A percentile compares a stretch with the other conserved stretches of the same genome.
These are phyloP conservation scores for Stygiomarasmius scandens DNA, from an alignment of 1,284 basidiomycete genomes.

Conservation along the genomic window DNA sequence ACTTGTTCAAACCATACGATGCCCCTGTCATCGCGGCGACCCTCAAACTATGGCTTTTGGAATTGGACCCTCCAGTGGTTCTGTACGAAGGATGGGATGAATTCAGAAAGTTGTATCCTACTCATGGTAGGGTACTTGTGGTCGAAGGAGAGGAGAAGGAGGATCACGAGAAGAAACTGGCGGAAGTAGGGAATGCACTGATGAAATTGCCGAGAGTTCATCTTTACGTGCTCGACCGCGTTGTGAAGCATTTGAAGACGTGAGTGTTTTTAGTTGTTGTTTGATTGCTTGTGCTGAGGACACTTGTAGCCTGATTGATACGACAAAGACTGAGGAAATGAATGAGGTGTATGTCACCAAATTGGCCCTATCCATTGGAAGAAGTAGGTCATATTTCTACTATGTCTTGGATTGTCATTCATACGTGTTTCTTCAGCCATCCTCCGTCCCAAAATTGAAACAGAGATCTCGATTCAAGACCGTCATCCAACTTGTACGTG, in stretches of 20 bases:
- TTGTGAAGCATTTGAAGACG: constrained; percentile 80
- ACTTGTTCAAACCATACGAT: constrained; percentile 77
- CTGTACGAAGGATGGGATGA: constrained; percentile 92
- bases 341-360: constrained; percentile 84
- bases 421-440: constrained; percentile 53
- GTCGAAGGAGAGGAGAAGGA: constrained; percentile 60
- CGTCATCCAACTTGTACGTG: constrained; percentile 80
- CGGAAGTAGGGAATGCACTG: constrained; percentile 71
- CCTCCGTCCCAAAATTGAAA: constrained; percentile 82
- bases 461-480: constrained; percentile 82
- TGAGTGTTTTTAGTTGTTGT: too few species aligned
- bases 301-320: constrained; percentile 65
- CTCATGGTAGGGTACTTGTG: constrained; percentile 40
- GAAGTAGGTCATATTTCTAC: constrained; percentile 58
- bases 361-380: constrained; percentile 83
- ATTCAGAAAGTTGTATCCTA: constrained; percentile 80
- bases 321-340: constrained; percentile 69
- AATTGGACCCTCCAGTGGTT: constrained; percentile 82
- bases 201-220: constrained; percentile 80
- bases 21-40: constrained; percentile 83
- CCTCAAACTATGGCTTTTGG: constrained; percentile 85
- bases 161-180: constrained; percentile 62
- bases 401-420: not conserved
- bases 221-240: constrained; percentile 78
- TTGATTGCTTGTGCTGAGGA: too few species aligned